Conservation (phyloP, 768 basidiomycete species). For the Lyophyllum semitale region DNA sequence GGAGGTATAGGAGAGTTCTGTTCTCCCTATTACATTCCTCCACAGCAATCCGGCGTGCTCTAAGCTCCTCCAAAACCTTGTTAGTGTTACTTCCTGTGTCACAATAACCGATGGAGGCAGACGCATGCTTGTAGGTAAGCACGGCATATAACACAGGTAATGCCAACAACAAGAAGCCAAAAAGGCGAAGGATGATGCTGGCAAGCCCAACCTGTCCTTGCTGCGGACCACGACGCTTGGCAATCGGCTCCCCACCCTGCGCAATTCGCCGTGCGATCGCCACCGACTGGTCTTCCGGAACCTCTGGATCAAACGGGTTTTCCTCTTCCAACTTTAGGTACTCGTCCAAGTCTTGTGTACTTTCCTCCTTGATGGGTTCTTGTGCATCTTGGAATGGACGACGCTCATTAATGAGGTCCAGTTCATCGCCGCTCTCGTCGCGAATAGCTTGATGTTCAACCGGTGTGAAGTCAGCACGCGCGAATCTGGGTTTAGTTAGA, state of each 20-base stretch:
- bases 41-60: conserved; percentile 44
- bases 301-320: conserved; percentile 9
- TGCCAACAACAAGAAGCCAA: conserved; percentile 38
- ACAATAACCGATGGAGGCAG: conserved; percentile 76
- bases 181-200: conserved; percentile 41
- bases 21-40: conserved; percentile 61
- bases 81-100: conserved; percentile 66
- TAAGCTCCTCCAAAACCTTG: conserved; percentile 48
- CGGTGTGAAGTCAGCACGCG: not conserved
- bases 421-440: conserved; percentile 29
- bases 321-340: conserved; percentile 14
- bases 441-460: not conserved
- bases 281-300: conserved; percentile 1
- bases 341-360: conserved; percentile 7
- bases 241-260: conserved; percentile 27
- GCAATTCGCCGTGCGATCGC: conserved; percentile 38
- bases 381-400: conserved; percentile 3
- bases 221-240: conserved; percentile 4
- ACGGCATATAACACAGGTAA: conserved; percentile 34
- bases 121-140: conserved; percentile 64
- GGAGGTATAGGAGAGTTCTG: conserved; percentile 43
- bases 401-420: conserved; percentile 15
- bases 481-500: conserved; percentile 16
- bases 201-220: conserved; percentile 16
- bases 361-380: conserved; percentile 1